Percentiles rank a stretch among this genome's conserved stretches.
Conservation (phyloP, 2,329 filamentous ascomycete species). For the Epichloe bromicola region DNA sequence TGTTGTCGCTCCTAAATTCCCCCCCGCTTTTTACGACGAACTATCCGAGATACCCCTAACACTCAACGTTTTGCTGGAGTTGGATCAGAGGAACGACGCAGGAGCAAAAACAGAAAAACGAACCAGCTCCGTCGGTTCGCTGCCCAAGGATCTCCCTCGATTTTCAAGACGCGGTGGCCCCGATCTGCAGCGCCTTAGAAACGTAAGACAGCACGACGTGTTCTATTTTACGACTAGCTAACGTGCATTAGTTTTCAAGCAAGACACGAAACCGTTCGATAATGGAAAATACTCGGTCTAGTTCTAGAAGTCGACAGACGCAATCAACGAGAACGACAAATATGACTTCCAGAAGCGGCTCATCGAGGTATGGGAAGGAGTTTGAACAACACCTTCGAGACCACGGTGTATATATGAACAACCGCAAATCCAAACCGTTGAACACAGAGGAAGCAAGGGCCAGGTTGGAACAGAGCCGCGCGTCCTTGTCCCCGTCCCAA, state of each 20-base stretch:
- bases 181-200: background rate
- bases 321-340: background rate
- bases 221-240: background rate
- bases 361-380: background rate
- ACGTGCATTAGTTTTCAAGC: background rate
- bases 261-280: background rate
- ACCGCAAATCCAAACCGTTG: conserved; percentile 14
- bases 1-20: conserved; percentile 8
- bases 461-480: background rate
- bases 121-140: background rate
- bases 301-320: background rate
- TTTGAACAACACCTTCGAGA: conserved; percentile 1
- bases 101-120: background rate
- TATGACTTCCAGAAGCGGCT: background rate
- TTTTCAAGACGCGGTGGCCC: conserved; percentile 2
- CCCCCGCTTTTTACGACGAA: conserved; percentile 16
- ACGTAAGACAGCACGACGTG: conserved; percentile 19
- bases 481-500: background rate
- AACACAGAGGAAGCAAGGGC: background rate
- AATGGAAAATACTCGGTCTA: background rate
- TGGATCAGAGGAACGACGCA: conserved; percentile 12
- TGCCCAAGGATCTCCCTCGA: background rate
- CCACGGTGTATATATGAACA: conserved; percentile 1
- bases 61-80: conserved; percentile 14
- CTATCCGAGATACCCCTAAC: conserved; percentile 16